Evolutionary conservation across 2,329 filamentous ascomycete genomes (phyloP), one percentile per base, ranked within the genome.

Genomic region (Hysterium pulicare): DNA sequence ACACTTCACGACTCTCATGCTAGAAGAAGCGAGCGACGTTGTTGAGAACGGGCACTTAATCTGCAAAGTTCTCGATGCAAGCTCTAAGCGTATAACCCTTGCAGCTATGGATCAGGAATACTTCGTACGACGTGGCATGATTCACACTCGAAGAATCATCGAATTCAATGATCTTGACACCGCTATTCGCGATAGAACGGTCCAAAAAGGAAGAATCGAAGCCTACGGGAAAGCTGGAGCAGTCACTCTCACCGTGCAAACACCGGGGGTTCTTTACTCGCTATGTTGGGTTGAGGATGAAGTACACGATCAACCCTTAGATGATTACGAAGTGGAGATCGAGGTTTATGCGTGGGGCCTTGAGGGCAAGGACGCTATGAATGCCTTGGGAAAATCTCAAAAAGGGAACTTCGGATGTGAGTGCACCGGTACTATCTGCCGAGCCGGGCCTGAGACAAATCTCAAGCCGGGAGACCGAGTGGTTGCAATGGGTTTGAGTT

Each of bases 361-460:
- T 9, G 38, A 38, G 19, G 9, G 9, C 33, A 38, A 19, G 17
- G 39, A 41, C 22, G 7, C 23, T 7, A 20, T 38, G 7, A 21
- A 20, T 23, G 15, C 19, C 20, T 10, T 41, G 32, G 64, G 64
- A 20, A 6, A 59, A 66, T 30, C 33, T 66, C 2, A 46, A 48
- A 20, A 15, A 8, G 7, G 7, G 8, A 7, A 16, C 8, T 8
- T 34, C 8, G 32, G 32, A 7, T 15, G 7, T 7, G n/a, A 34
- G 15, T 34, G 32, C 15, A 9, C 32, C 15, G 32, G 32, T 8
- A 20, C 15, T 21, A 15, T 34, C 32, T 16, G 9, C 8, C 8
- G 32, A 15, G 32, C 17, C 15, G 32, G 32, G 7, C 15, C 32
- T 16, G 7, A 15, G 15, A 15, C 32, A 16, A 34, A 34, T 7